Conservation (phyloP, 371 early-diverging fungal species). For the Capillidium rhysosporum region DNA sequence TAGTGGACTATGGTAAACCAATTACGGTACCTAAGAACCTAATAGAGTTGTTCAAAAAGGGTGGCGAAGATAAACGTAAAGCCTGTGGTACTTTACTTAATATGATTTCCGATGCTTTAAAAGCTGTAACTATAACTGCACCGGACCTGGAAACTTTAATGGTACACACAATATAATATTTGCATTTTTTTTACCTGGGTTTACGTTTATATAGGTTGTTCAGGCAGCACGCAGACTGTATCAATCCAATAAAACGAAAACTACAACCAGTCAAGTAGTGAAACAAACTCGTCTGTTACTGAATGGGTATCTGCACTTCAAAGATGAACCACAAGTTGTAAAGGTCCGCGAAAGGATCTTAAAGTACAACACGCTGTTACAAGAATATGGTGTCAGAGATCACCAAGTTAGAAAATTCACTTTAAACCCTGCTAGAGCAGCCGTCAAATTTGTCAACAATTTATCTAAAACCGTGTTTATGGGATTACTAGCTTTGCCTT, state of each 20-base stretch:
- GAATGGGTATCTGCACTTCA: conserved; percentile 61
- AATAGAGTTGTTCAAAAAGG: conserved; percentile 58
- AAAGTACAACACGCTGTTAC: conserved; percentile 71
- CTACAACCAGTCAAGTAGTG: conserved; percentile 57
- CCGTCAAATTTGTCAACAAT: conserved; percentile 42
- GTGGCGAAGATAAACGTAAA: conserved; percentile 60
- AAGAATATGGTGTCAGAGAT: conserved; percentile 80
- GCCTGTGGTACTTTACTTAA: conserved; percentile 62
- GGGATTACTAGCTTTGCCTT: conserved; percentile 66
- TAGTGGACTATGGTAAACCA: conserved; percentile 86
- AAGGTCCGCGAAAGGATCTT: conserved; percentile 48
- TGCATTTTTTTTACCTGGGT: not conserved
- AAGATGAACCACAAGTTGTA: conserved; percentile 59
- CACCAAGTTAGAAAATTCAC: conserved; percentile 80
- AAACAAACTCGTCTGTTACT: conserved; percentile 80
- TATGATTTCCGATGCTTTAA: conserved; percentile 50
- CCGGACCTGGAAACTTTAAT: conserved; percentile 85
- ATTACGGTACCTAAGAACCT: conserved; percentile 46
- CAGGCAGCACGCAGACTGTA: conserved; percentile 90
- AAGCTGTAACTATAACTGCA: conserved; percentile 76
- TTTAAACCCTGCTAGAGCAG: conserved; percentile 41
- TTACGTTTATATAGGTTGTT: conserved; percentile 27
- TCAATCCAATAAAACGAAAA: conserved; percentile 58
- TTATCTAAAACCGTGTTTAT: conserved; percentile 36
- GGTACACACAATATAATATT: conserved; percentile 18